Base-by-base conservation (phyloP, 441 rosid species). In the Kokia cookei region DNA sequence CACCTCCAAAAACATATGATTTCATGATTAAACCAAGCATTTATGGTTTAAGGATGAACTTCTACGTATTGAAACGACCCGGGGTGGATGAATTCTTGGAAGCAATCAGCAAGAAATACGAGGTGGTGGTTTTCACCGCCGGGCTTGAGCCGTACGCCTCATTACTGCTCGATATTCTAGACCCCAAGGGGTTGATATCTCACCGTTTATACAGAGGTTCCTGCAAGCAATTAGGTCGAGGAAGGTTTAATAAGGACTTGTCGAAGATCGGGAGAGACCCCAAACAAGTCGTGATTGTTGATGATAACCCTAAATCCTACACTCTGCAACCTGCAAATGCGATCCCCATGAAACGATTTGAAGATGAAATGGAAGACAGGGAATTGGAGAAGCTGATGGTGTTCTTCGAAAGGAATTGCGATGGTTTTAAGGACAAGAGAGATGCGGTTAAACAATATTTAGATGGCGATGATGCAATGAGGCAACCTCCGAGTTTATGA, bases 101-200 rank as follows among this genome's bases (percentile, higher is more conserved):
- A 74, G 76, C 74, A 50, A 69, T 92, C 45, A 84, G 85, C 19
- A 76, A 82, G 22, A 86, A 85, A 17, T 92, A 79, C 42, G 96
- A 91, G 70, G 73, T 92, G 75, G 97, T 90, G 65, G 88, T 92
- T 54, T 94, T 94, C 87, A 92, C 98, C 2, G 97, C 98, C 26
- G 98, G 96, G 7, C 54, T 92, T 12, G 85, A 74, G 73, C 91
- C 85, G 69, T 94, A 94, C 78, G 98, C 98, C 0, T 84, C 97
- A 81, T 84, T 88, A 13, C 89, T 90, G 43, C 87, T 92, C 2
- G 97, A 92, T 54, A 67, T 66, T 72, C 15, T 92, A 26, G 97
- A 92, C 73, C 77, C 69, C 5, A 75, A 85, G 27, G 77, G 91
- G 24, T 48, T 86, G 78, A 87, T 92, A 35, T 79, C 91, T 0